Evolutionary conservation across 192 early-diverging fungal species (phyloP).

Genomic region (Backusella westeae): DNA sequence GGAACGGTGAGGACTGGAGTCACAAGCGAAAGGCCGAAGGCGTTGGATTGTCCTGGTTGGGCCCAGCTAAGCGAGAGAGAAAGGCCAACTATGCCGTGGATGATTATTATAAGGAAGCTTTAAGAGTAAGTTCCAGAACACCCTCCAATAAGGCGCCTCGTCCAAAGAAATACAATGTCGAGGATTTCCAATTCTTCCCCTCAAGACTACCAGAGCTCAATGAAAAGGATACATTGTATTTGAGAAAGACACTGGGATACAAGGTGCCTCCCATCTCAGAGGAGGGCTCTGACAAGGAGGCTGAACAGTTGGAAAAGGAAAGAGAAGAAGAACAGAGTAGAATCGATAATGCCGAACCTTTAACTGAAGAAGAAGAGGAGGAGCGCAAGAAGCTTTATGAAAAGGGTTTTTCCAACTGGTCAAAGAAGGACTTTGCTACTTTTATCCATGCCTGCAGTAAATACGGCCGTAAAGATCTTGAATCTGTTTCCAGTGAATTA

Average conservation of each 20-base stretch:
- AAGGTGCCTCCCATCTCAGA: constrained; percentile 48
- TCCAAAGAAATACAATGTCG: constrained; percentile 62
- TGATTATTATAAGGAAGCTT: constrained; percentile 88
- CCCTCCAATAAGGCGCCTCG: constrained; percentile 54
- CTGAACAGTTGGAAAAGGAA: constrained; percentile 52
- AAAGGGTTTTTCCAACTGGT: constrained; percentile 90
- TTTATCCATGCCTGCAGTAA: constrained; percentile 86
- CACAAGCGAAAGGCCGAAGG: constrained; percentile 63
- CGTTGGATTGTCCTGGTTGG: constrained; percentile 80
- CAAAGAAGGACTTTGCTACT: constrained; percentile 81
- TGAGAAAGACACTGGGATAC: constrained; percentile 72
- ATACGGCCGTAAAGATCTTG: constrained; percentile 75
- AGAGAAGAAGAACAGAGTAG: constrained; percentile 75
- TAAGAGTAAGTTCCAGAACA: constrained; percentile 64
- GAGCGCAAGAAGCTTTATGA: constrained; percentile 67
- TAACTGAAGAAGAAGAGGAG: constrained; percentile 84
- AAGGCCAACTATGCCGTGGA: constrained; percentile 91
- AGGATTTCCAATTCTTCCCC: constrained; percentile 95
- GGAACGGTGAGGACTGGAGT: constrained; percentile 97
- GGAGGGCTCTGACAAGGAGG: constrained; percentile 35
- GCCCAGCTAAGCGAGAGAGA: constrained; percentile 92
- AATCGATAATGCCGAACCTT: constrained; percentile 85
- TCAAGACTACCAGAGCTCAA: constrained; percentile 72
- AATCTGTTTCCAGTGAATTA: constrained; percentile 78
- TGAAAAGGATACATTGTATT: constrained; percentile 78